Base-by-base conservation (phyloP, 2,329 filamentous ascomycete genomes). In the Fusarium solani-melongenae region DNA sequence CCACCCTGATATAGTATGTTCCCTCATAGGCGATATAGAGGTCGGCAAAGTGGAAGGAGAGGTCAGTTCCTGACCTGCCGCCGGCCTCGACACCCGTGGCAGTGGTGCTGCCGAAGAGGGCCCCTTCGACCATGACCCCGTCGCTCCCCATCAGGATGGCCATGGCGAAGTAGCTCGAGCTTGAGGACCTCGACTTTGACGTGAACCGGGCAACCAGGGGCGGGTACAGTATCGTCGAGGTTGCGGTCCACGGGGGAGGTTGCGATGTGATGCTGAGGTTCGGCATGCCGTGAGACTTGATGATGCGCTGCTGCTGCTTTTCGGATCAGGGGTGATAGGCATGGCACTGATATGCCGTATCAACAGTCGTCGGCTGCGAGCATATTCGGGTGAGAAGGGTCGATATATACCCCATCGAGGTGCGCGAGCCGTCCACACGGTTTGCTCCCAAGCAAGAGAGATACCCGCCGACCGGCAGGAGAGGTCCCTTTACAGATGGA, bases 81-180 rank as follows among this genome's bases (percentile, higher is more conserved):
- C 67, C n/a, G 24, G 61, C 22, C 3, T 74, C 58, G 15, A 65
- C 51, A 0, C 78, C 76, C 1, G 76, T 77, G 11, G 67, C 64
- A 6, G 72, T 58, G 9, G 69, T 74, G 8, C 64, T 64, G 44
- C 79, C 70, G 6, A 51, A 46, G 27, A 81, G 61, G 11, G 59
- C 51, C 12, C 64, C 74, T 0, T 77, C 75, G 6, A 79, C 61
- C 2, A 78, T 67, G 2, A 36, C 39, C 6, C 76, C 74, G 1
- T 69, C 22, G 3, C 41, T 41, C 36, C 73, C 72, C 0, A 81
- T 27, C 2, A 82, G 68, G 1, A 74, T 31, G 5, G 71, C 75
- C 63, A 75, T 81, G 49, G 77, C 78, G 55, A 82, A 81, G 62
- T 78, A 78, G 36, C 77, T 66, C 22, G 59, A 61, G 3, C 51